Conservation (phyloP, 306 rosid genomes). For the Fragaria nilgerrensis region DNA sequence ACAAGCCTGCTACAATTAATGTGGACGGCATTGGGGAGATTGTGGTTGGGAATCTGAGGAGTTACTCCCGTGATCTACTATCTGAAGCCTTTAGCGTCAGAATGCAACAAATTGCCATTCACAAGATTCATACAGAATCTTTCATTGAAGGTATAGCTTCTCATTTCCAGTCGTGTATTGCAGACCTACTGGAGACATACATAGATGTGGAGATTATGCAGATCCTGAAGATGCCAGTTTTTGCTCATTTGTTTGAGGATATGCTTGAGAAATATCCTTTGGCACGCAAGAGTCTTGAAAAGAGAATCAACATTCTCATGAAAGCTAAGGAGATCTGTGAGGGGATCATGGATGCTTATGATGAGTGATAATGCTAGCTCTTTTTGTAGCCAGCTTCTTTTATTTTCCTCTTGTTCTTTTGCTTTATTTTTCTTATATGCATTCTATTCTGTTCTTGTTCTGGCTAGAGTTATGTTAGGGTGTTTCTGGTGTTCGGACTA, state of each 20-base stretch:
- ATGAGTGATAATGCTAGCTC: neutral
- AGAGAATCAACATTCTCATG: neutral
- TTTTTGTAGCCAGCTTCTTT: neutral
- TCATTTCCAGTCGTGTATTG: neutral
- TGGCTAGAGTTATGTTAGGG: neutral
- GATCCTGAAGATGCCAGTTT: neutral
- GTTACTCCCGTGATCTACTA: neutral
- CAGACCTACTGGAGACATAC: neutral
- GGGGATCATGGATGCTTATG: neutral
- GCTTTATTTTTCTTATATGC: too few relatives aligned
- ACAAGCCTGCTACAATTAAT: neutral
- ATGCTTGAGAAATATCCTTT: neutral
- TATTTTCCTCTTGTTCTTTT: neutral
- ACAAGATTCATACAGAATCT: neutral
- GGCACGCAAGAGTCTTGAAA: neutral
- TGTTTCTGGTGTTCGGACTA: neutral
- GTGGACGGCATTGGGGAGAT: conserved; percentile 2
- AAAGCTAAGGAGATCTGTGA: neutral
- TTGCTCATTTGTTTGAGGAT: neutral
- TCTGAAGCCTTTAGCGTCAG: neutral
- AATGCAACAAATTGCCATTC: neutral
- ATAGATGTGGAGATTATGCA: neutral
- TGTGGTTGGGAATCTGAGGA: neutral
- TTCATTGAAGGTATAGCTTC: neutral
- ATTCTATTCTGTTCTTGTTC: too few relatives aligned